A percentile compares a stretch with the other conserved stretches of the same genome.
phyloP scores from a whole-genome alignment of 1,139 yeast species.

The Candida sanyaensis region DNA sequence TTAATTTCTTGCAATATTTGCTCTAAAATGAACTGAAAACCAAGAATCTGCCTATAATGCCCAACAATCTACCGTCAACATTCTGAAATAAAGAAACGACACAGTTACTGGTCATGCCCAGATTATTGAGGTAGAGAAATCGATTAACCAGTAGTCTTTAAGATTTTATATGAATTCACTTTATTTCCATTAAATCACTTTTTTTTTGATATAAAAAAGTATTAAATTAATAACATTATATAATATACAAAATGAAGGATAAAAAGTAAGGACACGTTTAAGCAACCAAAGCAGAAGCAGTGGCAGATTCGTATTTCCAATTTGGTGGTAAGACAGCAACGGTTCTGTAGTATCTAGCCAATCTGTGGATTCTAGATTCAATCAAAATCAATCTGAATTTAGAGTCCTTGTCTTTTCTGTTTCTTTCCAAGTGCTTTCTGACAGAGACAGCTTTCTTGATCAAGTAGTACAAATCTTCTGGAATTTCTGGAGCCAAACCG shows the following conservation, averaged over 20 bases:
- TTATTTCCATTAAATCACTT: not conserved
- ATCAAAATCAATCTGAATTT: constrained; percentile 99
- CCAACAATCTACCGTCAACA: too few species aligned
- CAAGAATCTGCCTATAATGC: too few species aligned
- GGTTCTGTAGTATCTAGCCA: constrained; percentile 99
- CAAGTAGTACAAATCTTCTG: constrained; percentile 99
- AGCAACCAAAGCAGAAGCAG: constrained; percentile 99
- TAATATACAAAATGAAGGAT: constrained; percentile 4
- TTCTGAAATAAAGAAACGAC: too few species aligned
- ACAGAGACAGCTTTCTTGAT: constrained; percentile 99
- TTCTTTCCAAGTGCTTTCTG: constrained; percentile 99
- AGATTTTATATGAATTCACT: not conserved
- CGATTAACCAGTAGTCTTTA: not conserved
- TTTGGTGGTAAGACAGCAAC: constrained; percentile 98
- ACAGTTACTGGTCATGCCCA: too few species aligned
- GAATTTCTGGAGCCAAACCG: constrained; percentile 99
- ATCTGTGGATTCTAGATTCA: constrained; percentile 99
- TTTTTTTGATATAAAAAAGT: not conserved
- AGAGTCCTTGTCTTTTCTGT: constrained; percentile 99
- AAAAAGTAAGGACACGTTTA: constrained; percentile 38
- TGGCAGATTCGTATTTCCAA: constrained; percentile 99
- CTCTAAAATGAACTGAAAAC: not conserved
- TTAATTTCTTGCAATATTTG: not conserved
- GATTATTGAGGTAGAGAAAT: too few species aligned
- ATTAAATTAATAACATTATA: constrained; percentile 2